Evolutionary conservation across 177 flowering plant genomes (phyloP).

Genomic region (Tripterygium wilfordii): DNA sequence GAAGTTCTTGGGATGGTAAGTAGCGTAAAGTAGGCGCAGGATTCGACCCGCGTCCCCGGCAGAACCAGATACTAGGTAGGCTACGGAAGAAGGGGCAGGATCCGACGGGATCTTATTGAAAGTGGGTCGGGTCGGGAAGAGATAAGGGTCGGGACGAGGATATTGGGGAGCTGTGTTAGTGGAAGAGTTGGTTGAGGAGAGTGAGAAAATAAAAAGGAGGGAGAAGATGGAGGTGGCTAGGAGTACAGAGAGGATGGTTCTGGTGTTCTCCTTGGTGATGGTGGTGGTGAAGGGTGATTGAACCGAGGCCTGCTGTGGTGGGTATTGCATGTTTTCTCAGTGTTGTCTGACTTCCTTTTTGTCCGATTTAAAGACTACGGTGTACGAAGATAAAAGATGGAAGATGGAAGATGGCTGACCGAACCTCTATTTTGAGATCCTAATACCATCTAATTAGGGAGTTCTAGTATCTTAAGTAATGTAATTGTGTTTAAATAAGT

Average conservation of each 20-base stretch:
- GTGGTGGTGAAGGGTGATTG: background rate
- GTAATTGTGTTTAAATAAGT: no score
- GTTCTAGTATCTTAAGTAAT: no score
- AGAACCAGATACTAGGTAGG: slow-evolving; percentile 72
- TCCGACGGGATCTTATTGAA: slow-evolving; percentile 11
- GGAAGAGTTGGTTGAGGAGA: slow-evolving; percentile 21
- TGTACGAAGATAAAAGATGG: no score
- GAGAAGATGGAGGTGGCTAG: slow-evolving; percentile 31
- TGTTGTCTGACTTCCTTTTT: background rate
- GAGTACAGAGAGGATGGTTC: slow-evolving; percentile 13
- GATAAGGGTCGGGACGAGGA: slow-evolving; percentile 23
- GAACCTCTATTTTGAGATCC: no score
- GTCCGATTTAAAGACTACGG: background rate
- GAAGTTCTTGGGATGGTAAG: slow-evolving; percentile 72
- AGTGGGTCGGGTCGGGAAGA: slow-evolving; percentile 19
- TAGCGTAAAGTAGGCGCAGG: slow-evolving; percentile 59
- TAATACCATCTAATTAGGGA: no score
- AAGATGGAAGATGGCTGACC: no score
- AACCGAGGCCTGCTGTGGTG: background rate
- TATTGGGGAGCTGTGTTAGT: slow-evolving; percentile 9
- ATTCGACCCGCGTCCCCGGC: slow-evolving; percentile 47
- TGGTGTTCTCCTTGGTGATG: slow-evolving; percentile 13
- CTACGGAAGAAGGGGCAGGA: slow-evolving; percentile 61
- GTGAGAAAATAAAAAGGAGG: slow-evolving; percentile 30
- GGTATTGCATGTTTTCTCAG: slow-evolving; percentile 10